Evolutionary conservation across 208 protist genomes (phyloP).

Genomic region (Trichomonas gallinae): DNA sequence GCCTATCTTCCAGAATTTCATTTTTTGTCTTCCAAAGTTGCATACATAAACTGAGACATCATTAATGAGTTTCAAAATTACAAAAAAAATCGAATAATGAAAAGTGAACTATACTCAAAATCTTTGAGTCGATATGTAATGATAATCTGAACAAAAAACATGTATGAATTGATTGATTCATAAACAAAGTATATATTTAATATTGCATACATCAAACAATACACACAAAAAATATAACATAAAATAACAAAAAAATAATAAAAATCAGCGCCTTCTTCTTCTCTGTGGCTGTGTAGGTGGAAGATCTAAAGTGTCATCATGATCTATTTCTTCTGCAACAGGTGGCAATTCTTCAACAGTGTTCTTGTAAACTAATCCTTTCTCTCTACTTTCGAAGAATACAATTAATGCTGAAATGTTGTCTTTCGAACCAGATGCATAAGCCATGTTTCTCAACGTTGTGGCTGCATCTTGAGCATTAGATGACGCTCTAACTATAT

Average conservation of each 20-base stretch:
- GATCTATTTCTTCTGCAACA: neutral
- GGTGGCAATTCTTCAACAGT: neutral
- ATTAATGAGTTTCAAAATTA: no score
- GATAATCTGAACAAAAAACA: no score
- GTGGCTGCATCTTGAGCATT: neutral
- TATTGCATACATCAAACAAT: neutral
- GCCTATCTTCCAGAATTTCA: no score
- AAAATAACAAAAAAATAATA: neutral
- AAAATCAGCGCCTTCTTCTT: neutral
- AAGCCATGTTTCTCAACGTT: neutral
- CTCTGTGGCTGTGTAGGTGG: neutral
- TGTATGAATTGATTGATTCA: no score
- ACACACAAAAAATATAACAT: neutral
- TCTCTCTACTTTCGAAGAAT: neutral
- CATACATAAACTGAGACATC: no score
- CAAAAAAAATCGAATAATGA: no score
- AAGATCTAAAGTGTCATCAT: neutral
- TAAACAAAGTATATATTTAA: no score
- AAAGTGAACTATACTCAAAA: no score
- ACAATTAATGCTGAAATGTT: neutral
- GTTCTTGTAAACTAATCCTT: neutral
- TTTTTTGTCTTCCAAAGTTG: no score
- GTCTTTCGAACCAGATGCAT: neutral
- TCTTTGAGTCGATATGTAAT: no score
- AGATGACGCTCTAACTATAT: neutral